Evolutionary conservation across 2,329 filamentous ascomycete species (phyloP), one percentile per base, ranked within the genome.

Genomic region (Fusarium chaquense): DNA sequence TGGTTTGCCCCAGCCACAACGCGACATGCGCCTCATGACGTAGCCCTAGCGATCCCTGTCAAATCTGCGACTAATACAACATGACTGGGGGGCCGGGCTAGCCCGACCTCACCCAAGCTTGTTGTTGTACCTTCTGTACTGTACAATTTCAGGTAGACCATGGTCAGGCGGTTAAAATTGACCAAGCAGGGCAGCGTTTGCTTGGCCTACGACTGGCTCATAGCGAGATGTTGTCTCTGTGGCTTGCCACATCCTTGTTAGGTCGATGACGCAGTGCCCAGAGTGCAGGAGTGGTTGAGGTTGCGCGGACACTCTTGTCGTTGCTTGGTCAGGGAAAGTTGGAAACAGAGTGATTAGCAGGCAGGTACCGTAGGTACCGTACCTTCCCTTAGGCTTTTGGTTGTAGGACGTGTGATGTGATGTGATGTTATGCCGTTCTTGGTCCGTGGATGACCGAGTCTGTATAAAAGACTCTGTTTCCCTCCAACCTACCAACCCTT

Each of bases 181-280:
- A 44, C 62, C 67, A 70, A 70, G 67, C 68, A 70, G 67, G 68
- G 68, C 68, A 62, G 45, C 33, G 54, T 62, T 71, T 41, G 53
- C 68, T 71, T 71, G 68, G 68, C 68, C 52, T 36, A 65, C 41
- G 61, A 44, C 36, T 47, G 22, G 26, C 18, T 69, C 47, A 40
- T 41, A 30, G 33, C 26, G 36, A 64, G 46, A 43, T 38, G 41
- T 63, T 62, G 65, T 63, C 52, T 57, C 60, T 71, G 69, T 70
- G 69, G 65, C 69, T 71, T 70, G 56, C 57, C 50, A 55, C 53
- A 60, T 62, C 59, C 43, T 33, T 65, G 59, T 43, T 73, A 26
- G 41, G 70, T 78, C 77, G 75, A 79, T 79, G 77, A 79, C 77
- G 77, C 76, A 78, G 73, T 71, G 70, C 65, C 61, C 76, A 78